A percentile compares a stretch with the other conserved stretches of the same genome.
Conservation (phyloP, 176 grass and related monocot species). For the Secale cereale region DNA sequence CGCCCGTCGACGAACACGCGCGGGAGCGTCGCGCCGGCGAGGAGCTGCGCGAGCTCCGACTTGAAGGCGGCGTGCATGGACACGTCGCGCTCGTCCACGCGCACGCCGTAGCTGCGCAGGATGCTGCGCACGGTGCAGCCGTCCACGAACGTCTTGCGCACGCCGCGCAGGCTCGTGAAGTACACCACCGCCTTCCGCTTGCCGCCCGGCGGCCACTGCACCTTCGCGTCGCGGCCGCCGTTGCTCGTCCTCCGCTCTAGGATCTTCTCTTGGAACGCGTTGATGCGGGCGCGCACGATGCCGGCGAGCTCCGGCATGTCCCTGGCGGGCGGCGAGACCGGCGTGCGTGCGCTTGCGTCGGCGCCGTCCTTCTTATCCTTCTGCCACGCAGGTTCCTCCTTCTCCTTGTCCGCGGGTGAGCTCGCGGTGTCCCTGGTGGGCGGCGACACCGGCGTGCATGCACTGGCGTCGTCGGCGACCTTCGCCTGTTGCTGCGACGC, state of each 20-base stretch:
- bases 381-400: not conserved
- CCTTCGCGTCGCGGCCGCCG: slow-evolving; percentile 8
- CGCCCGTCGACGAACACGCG: slow-evolving; percentile 53
- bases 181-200: slow-evolving; percentile 65
- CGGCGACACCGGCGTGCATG: slow-evolving; percentile 3
- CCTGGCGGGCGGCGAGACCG: not conserved
- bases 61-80: slow-evolving; percentile 71
- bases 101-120: slow-evolving; percentile 63
- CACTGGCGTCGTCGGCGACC: not conserved
- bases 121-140: slow-evolving; percentile 60
- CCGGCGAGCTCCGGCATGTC: slow-evolving; percentile 38
- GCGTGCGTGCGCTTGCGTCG: not conserved
- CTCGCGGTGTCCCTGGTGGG: not conserved
- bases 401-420: not conserved
- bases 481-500: not conserved
- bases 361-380: not conserved
- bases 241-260: slow-evolving; percentile 30
- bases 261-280: slow-evolving; percentile 47
- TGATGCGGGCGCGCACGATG: slow-evolving; percentile 53
- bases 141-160: slow-evolving; percentile 74
- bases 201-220: slow-evolving; percentile 27
- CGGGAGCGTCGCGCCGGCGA: slow-evolving; percentile 39
- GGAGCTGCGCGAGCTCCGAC: slow-evolving; percentile 56
- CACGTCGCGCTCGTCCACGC: slow-evolving; percentile 77
- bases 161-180: slow-evolving; percentile 74